Percentiles rank a stretch among this genome's conserved stretches.
phyloP scores from a whole-genome alignment of 192 early-diverging fungal species.

The Linnemannia schmuckeri region DNA sequence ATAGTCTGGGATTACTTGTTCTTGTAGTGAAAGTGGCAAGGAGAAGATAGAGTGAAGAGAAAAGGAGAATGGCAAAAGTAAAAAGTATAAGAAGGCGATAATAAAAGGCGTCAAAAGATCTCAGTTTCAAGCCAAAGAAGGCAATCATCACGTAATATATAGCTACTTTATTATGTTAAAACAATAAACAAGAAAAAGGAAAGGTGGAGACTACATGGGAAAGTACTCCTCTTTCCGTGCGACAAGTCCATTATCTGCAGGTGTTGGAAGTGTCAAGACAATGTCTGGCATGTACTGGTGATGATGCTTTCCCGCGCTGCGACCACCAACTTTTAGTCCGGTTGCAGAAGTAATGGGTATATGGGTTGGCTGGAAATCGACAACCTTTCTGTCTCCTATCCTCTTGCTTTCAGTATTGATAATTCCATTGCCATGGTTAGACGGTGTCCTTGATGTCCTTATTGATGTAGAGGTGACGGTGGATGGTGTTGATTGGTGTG shows the following conservation, averaged over 20 bases:
- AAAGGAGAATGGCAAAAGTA: too few relatives aligned
- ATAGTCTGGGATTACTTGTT: too few relatives aligned
- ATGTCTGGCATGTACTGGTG: conserved; percentile 39
- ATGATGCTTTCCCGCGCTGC: not conserved
- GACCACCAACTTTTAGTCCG: not conserved
- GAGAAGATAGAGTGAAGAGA: too few relatives aligned
- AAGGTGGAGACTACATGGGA: conserved; percentile 13
- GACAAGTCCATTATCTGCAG: conserved; percentile 19
- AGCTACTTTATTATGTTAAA: too few relatives aligned
- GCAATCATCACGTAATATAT: too few relatives aligned
- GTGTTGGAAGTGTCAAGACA: conserved; percentile 37
- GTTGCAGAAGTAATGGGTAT: not conserved
- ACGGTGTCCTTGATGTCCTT: not conserved
- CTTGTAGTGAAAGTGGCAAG: too few relatives aligned
- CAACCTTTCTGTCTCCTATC: not conserved
- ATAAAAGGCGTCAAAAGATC: too few relatives aligned
- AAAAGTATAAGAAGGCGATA: too few relatives aligned
- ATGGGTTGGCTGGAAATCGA: not conserved
- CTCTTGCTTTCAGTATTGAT: not conserved
- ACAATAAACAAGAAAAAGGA: too few relatives aligned
- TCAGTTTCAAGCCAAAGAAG: too few relatives aligned
- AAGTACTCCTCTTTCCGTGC: conserved; percentile 22
- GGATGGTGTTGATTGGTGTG: not conserved
- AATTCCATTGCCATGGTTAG: not conserved
- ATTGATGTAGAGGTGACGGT: not conserved